Evolutionary conservation across 140 eudicot species (phyloP).

Genomic region (Bidens hawaiensis): DNA sequence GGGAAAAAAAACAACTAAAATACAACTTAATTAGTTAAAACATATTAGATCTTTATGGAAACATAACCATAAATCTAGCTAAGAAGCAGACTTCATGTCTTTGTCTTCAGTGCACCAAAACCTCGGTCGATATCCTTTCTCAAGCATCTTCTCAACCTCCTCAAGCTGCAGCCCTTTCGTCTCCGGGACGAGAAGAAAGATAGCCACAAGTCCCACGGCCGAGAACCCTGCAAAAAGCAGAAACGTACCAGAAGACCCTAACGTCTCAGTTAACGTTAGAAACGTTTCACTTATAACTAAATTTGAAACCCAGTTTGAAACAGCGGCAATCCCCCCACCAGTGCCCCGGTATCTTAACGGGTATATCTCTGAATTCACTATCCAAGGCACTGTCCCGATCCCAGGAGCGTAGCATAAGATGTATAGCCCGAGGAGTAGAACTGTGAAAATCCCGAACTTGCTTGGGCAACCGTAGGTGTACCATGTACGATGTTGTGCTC

Average conservation of each 20-base stretch:
- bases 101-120: background rate
- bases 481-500: conserved; percentile 18
- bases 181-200: conserved; percentile 43
- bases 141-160: conserved; percentile 43
- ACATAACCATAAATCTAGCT: conserved; percentile 7
- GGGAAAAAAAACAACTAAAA: background rate
- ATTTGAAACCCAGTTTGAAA: conserved; percentile 15
- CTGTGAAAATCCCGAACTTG: conserved; percentile 15
- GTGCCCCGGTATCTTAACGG: conserved; percentile 13
- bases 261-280: conserved; percentile 8
- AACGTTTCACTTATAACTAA: conserved; percentile 9
- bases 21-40: background rate
- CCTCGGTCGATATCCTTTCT: background rate
- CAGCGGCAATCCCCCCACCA: conserved; percentile 20
- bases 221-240: conserved; percentile 45
- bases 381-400: conserved; percentile 21
- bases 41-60: background rate
- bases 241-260: conserved; percentile 15
- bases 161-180: conserved; percentile 47
- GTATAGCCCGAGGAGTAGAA: conserved; percentile 6
- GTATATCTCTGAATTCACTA: conserved; percentile 17
- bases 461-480: conserved; percentile 30
- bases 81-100: conserved; percentile 1
- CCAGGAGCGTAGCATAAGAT: conserved; percentile 19
- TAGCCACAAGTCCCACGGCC: conserved; percentile 23